Percentiles rank a stretch among this genome's conserved stretches.
phyloP scores from a whole-genome alignment of 2,329 filamentous ascomycete species.

The Penicillium sp. region DNA sequence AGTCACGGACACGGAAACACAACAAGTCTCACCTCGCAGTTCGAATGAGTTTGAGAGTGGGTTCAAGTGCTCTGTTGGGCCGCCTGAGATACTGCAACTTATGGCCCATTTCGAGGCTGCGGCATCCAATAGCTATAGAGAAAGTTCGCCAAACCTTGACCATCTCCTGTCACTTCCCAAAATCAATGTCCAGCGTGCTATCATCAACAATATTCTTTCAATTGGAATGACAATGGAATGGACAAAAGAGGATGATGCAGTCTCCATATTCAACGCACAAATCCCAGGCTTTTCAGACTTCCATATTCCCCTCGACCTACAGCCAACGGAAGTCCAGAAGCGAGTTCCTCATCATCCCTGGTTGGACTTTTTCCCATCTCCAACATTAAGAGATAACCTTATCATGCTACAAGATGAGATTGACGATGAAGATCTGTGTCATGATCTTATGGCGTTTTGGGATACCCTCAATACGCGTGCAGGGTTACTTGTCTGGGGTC shows the following conservation, averaged over 20 bases:
- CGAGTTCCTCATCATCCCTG: constrained; percentile 44
- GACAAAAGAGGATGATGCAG: constrained; percentile 23
- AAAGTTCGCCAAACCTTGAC: constrained; percentile 27
- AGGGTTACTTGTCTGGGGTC: constrained; percentile 46
- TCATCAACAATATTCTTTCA: constrained; percentile 32
- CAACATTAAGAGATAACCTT: constrained; percentile 47
- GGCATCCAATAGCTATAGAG: constrained; percentile 15
- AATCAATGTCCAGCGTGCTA: constrained; percentile 37
- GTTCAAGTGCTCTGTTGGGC: neutral
- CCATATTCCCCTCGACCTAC: constrained; percentile 36
- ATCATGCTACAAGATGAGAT: constrained; percentile 38
- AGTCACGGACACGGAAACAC: neutral
- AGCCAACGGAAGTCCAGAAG: constrained; percentile 44
- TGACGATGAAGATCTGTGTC: constrained; percentile 49
- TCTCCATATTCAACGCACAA: constrained; percentile 28
- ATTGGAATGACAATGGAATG: constrained; percentile 31
- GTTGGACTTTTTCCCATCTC: constrained; percentile 53
- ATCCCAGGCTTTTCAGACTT: constrained; percentile 12
- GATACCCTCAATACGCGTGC: constrained; percentile 27
- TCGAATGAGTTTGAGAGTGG: neutral
- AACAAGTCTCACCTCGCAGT: no score
- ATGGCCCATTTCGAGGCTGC: constrained; percentile 13
- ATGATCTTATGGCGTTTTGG: constrained; percentile 41
- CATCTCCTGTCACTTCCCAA: constrained; percentile 36
- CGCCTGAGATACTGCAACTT: constrained; percentile 5